Conservation (phyloP, 768 basidiomycete species). For the Hydnomerulius pinastri region DNA sequence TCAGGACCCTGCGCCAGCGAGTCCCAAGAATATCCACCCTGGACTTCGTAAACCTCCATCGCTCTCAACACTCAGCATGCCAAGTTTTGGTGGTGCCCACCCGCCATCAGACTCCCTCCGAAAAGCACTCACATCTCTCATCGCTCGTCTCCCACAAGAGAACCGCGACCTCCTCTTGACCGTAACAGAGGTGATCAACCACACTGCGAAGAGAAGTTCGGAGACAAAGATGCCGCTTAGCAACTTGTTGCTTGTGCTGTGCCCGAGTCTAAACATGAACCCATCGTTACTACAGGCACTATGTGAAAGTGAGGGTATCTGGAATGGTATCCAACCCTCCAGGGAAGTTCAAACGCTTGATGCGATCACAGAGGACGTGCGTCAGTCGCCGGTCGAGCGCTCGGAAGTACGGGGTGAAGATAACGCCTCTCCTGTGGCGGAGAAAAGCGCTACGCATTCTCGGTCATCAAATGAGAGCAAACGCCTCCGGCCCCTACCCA, state of each 20-base stretch:
- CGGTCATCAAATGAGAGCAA: conserved; percentile 13
- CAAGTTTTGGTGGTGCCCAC: conserved; percentile 59
- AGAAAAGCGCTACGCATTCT: not conserved
- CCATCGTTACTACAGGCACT: conserved; percentile 70
- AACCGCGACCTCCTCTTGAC: conserved; percentile 85
- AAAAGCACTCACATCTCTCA: conserved; percentile 59
- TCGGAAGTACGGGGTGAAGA: not conserved
- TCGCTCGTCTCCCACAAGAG: conserved; percentile 71
- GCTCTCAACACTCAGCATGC: conserved; percentile 76
- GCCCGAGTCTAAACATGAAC: conserved; percentile 81
- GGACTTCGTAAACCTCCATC: conserved; percentile 75
- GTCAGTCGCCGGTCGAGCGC: not conserved
- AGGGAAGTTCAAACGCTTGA: conserved; percentile 9
- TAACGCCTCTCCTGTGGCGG: not conserved
- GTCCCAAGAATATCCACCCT: conserved; percentile 39
- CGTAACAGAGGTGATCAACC: conserved; percentile 76
- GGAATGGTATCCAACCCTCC: conserved; percentile 40
- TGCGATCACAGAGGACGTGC: not conserved
- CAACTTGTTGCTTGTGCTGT: conserved; percentile 86
- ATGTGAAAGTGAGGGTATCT: conserved; percentile 70
- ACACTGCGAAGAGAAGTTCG: conserved; percentile 64
- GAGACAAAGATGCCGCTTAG: conserved; percentile 92
- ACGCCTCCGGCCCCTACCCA: conserved; percentile 27
- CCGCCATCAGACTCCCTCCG: conserved; percentile 62
- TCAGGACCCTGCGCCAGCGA: conserved; percentile 34